Evolutionary conservation across 768 basidiomycete genomes (phyloP), one percentile per base, ranked within the genome.

Genomic region (Rhizopogon salebrosus): DNA sequence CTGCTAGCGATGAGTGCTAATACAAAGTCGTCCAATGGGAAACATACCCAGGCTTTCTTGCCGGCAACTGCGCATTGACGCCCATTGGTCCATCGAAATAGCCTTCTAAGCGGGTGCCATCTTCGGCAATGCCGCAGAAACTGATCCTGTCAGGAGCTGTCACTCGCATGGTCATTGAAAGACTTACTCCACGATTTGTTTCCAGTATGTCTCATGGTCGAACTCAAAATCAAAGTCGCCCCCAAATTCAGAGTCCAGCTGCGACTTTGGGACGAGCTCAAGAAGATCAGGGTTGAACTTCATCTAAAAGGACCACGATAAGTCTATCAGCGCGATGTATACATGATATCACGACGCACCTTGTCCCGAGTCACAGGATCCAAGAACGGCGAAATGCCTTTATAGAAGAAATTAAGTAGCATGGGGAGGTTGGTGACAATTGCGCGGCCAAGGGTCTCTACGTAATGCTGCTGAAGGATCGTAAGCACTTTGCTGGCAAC

Each of bases 341-440:
- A 29, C 1, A 35, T 6, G 0, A 26, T 29, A 39, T 7, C 36
- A 11, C 75, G 27, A 11, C 75, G 27, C 23, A 87, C 88, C 83
- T 94, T 95, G 62, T 92, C 90, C 40, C 89, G 76, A 0, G 92
- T 94, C 27, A 92, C 82, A 6, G 92, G 92, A 63, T 95, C 92
- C 46, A 95, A 65, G 73, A 94, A 92, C 0, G 92, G 91, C 8
- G 85, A 72, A 57, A 95, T 92, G 39, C 85, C 89, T 61, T 87
- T 93, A 68, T 84, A 87, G 71, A 89, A 87, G 70, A 88, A 87
- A 62, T 66, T 82, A 42, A 89, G 77, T 10, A 92, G 75, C 57
- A 77, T 68, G 4, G 92, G 90, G 24, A 92, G 82, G 63, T 92
- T 92, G 43, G 88, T 82, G 45, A 94, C 85, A 36, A 93, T 74